Conservation (phyloP, 768 basidiomycete genomes). For the Boletus rubescentipes region DNA sequence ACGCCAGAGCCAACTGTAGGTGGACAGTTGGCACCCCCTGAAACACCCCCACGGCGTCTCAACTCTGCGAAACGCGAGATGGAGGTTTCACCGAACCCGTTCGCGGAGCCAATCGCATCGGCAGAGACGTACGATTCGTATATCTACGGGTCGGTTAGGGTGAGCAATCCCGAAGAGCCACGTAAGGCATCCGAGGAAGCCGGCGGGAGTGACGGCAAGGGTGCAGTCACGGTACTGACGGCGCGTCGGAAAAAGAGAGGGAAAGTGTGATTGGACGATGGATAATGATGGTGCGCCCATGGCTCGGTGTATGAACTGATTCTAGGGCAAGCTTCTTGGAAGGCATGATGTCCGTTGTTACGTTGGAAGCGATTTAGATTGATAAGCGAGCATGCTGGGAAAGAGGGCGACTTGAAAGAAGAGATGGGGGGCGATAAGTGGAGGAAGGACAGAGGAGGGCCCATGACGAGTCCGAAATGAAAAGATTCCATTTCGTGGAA, state of each 20-base stretch:
- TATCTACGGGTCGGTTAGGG: conserved; percentile 57
- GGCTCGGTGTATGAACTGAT: conserved; percentile 3
- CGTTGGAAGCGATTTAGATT: conserved; percentile 11
- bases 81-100: conserved; percentile 60
- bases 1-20: conserved; percentile 42
- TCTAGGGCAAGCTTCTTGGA: neutral
- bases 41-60: conserved; percentile 49
- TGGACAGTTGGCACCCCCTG: conserved; percentile 31
- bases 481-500: conserved; percentile 20
- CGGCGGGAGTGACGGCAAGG: conserved; percentile 10
- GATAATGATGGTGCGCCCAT: conserved; percentile 3
- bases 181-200: conserved; percentile 19
- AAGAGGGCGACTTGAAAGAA: neutral
- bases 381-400: neutral
- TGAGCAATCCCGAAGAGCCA: conserved; percentile 45
- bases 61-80: conserved; percentile 19
- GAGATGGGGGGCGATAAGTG: neutral
- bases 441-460: neutral
- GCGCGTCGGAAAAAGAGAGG: conserved; percentile 56
- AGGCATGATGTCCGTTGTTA: conserved; percentile 17
- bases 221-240: conserved; percentile 54
- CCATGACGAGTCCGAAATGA: conserved; percentile 9
- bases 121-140: conserved; percentile 58
- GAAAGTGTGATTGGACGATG: conserved; percentile 18
- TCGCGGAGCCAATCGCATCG: conserved; percentile 62